Conservation (phyloP, 2,329 filamentous ascomycete species). For the Trichoderma sp. region DNA sequence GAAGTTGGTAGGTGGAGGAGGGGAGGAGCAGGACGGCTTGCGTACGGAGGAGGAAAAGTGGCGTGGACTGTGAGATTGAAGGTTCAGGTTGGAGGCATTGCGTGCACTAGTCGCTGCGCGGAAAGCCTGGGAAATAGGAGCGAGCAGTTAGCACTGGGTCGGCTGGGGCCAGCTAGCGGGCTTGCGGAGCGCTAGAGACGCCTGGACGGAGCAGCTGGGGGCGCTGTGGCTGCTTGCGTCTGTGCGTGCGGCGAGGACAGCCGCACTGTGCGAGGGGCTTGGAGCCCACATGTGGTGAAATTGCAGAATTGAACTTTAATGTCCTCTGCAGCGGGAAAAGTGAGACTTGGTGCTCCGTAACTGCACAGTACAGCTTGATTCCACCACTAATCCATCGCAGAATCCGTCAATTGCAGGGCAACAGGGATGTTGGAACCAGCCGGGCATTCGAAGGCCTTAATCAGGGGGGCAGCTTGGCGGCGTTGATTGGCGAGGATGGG, state of each 20-base stretch:
- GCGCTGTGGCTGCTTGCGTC: slow-evolving; percentile 15
- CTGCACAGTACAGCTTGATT: not conserved
- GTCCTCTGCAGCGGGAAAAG: not conserved
- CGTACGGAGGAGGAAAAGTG: slow-evolving; percentile 4
- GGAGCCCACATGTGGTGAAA: not conserved
- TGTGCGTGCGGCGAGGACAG: not conserved
- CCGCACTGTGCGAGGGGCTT: slow-evolving; percentile 1
- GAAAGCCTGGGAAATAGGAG: not conserved
- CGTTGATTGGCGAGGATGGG: not conserved
- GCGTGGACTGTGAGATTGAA: slow-evolving; percentile 12
- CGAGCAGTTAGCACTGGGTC: slow-evolving; percentile 7
- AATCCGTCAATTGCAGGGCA: not conserved
- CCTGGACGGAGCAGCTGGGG: not conserved
- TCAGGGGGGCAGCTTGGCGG: not conserved
- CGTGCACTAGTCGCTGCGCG: not conserved
- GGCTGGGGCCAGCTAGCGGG: slow-evolving; percentile 1
- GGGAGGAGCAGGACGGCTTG: not conserved
- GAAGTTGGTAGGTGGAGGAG: not conserved
- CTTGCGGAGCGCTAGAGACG: not conserved
- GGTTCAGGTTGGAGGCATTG: not conserved
- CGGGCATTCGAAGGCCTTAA: not conserved
- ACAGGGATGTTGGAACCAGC: not conserved
- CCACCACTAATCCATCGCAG: not conserved
- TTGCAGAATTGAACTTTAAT: not conserved
- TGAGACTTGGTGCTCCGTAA: not conserved